Conservation (phyloP, 208 protist genomes). For the Leishmania amazonensis region DNA sequence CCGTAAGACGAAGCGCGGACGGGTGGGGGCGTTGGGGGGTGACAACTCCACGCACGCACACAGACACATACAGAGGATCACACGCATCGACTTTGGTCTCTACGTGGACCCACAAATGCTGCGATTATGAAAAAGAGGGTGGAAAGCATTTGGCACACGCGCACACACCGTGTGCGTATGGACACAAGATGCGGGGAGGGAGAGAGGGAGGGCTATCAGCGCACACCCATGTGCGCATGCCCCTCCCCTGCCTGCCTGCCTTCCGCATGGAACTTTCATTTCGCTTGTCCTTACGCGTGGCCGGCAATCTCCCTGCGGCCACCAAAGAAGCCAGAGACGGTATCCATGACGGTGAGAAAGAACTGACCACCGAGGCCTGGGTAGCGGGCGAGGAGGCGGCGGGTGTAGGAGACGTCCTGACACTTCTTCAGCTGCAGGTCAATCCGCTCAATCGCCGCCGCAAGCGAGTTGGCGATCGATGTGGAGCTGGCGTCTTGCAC, state of each 20-base stretch:
- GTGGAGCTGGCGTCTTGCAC: slow-evolving; percentile 36
- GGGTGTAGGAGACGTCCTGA: slow-evolving; percentile 34
- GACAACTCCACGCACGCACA: background rate
- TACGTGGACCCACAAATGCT: background rate
- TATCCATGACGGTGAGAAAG: slow-evolving; percentile 51
- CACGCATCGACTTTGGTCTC: background rate
- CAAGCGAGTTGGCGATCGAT: slow-evolving; percentile 29
- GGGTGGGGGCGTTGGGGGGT: background rate
- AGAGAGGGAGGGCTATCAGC: background rate
- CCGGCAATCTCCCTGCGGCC: background rate
- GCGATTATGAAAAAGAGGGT: background rate
- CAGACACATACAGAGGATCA: background rate
- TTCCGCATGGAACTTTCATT: background rate
- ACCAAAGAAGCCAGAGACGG: slow-evolving; percentile 9
- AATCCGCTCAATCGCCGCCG: slow-evolving; percentile 28
- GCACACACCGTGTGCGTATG: background rate
- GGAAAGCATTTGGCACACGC: background rate
- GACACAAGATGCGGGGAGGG: background rate
- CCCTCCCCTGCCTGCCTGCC: background rate
- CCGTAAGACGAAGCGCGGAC: background rate
- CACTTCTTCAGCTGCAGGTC: slow-evolving; percentile 33
- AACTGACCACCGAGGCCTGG: slow-evolving; percentile 56
- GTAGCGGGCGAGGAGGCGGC: slow-evolving; percentile 52
- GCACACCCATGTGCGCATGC: background rate
- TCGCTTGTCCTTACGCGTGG: background rate